Base-by-base conservation (phyloP, 140 eudicot genomes). In the Ambrosia hybrid region DNA sequence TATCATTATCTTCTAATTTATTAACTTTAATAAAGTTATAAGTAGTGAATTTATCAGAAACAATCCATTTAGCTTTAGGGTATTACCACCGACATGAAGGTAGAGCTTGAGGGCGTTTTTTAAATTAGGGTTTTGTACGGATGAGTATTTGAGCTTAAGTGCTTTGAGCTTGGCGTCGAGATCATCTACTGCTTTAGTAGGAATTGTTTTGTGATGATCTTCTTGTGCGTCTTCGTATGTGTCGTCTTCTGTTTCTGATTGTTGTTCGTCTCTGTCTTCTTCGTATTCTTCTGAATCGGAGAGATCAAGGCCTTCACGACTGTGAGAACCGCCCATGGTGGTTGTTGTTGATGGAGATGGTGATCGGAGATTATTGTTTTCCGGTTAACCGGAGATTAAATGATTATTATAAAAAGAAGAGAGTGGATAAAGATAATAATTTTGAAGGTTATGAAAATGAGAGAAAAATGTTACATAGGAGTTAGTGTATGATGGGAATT, bases 291-390 rank as follows among this genome's bases (percentile, higher is more conserved):
- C 92, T 36, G 91, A 84, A 59, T 91, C 97, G 36, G 96, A 84
- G 71, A 91, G 90, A 62, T 91, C 96, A 4, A 91, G 87, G 11
- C 94, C 96, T 78, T 89, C 97, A 63, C 97, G 96, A 56, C 97
- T 91, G 6, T 91, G 91, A 5, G 96, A 87, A 9, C 74, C 96
- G 6, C 97, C 97, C 97, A 91, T 91, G 46, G 62, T 52, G 45
- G 72, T 30, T 3, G 57, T 6, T 30, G 72, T 30, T 3, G 57
- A 7, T 30, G n/a, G n/a, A n/a, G 57, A 12, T 30, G 60, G 39
- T 34, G 60, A 67, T 68, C 74, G 37, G 41, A 57, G 26, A 9
- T 48, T 48, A n/a, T n/a, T 45, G 52, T 48, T 68, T 58, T 57
- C 66, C 75, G 75, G 52, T 68, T 58, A 68, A 76, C 60, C 69